Evolutionary conservation across 768 basidiomycete genomes (phyloP), one percentile per base, ranked within the genome.

Genomic region (Lactarius quietus): DNA sequence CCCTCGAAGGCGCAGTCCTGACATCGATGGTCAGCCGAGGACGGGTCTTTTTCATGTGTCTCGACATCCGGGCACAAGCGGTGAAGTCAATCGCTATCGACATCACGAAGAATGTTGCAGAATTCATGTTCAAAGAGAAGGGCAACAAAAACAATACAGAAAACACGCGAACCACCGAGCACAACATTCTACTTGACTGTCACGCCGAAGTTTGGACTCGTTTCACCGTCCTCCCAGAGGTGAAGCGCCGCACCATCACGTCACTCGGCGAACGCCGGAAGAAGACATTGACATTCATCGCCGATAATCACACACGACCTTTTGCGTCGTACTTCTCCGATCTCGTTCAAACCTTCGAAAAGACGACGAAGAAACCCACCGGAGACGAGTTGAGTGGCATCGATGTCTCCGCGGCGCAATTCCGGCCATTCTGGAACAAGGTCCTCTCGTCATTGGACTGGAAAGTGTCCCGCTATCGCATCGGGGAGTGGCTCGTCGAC

Each of bases 71-170:
- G 2, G 33, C 68, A 2, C 74, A 71, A 0, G 58, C 65, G 20
- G 79, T 79, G 56, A 70, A 70, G 20, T 88, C 86, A 0, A 29
- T 81, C 12, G 78, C 76, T 0, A 70, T 87, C 56, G 77, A 82
- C 38, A 85, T 87, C 67, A 84, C 82, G 7, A 80, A 78, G 61
- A 84, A 82, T 64, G 73, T 78, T 5, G 84, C 86, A 1, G 83
- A 86, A 57, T 85, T 84, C 63, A 77, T 76, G 59, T 86, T n/a
- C n/a, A n/a, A n/a, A n/a, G n/a, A n/a, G n/a, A n/a, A n/a, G n/a
- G n/a, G n/a, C n/a, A n/a, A n/a, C 0, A 52, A 45, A 26, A 71
- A 70, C 10, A 61, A 61, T 12, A 56, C 67, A 14, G 59, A 69
- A 28, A 65, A 33, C 20, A 62, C 62, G 17, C 61, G 41, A 10